A percentile compares a stretch with the other conserved stretches of the same genome.
Conservation (phyloP, 257 asterid species). For the Solanum etuberosum region DNA sequence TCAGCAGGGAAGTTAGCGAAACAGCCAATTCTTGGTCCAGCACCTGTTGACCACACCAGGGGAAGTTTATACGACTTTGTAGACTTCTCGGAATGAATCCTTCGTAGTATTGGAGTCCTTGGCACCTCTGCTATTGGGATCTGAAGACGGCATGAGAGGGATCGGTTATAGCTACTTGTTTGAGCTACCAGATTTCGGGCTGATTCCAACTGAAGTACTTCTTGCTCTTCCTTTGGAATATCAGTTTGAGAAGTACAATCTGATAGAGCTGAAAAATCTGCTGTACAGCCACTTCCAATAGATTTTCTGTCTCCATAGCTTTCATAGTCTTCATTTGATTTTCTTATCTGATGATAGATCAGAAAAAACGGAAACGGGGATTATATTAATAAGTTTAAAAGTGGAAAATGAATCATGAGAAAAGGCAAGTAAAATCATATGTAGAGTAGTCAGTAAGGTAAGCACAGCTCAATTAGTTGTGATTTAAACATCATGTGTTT, state of each 20-base stretch:
- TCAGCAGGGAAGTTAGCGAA: slow-evolving; percentile 78
- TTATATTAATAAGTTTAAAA: not conserved
- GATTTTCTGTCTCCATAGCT: slow-evolving; percentile 15
- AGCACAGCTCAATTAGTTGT: not conserved
- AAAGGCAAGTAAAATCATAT: not conserved
- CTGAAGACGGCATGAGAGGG: slow-evolving; percentile 74
- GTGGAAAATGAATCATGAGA: not conserved
- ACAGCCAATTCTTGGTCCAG: slow-evolving; percentile 93
- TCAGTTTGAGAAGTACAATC: slow-evolving; percentile 19
- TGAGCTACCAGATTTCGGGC: slow-evolving; percentile 22
- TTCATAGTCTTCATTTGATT: slow-evolving; percentile 55
- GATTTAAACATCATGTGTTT: too few relatives aligned
- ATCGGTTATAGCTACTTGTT: slow-evolving; percentile 38
- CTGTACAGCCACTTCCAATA: not conserved
- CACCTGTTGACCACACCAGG: slow-evolving; percentile 69
- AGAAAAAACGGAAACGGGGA: not conserved
- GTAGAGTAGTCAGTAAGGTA: not conserved
- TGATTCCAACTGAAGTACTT: slow-evolving; percentile 10
- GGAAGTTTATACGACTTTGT: slow-evolving; percentile 64
- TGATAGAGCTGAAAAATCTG: slow-evolving; percentile 14
- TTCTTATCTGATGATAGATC: slow-evolving; percentile 40
- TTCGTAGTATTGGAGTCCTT: slow-evolving; percentile 39
- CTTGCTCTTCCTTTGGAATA: slow-evolving; percentile 16
- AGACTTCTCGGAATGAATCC: slow-evolving; percentile 68
- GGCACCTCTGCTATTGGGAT: slow-evolving; percentile 71